These are phyloP conservation scores for Simplicillium aogashimaense DNA, from an alignment of 2,329 filamentous ascomycete species.

Conservation along the genomic window DNA sequence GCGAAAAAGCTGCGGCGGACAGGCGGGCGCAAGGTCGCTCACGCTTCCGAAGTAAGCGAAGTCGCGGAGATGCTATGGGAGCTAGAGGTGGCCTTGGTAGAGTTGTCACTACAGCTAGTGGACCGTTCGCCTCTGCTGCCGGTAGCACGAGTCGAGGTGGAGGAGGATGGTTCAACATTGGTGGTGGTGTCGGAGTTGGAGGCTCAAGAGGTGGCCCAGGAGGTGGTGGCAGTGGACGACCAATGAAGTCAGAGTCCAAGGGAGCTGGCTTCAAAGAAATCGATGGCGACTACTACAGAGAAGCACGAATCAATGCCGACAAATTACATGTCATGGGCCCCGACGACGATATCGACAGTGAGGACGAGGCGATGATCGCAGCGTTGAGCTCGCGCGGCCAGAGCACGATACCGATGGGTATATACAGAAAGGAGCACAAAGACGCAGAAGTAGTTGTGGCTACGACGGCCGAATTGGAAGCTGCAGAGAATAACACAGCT, in stretches of 20 bases:
- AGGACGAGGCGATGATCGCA: slow-evolving; percentile 30
- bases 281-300: slow-evolving; percentile 19
- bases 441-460: slow-evolving; percentile 43
- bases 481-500: slow-evolving; percentile 34
- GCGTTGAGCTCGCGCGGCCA: slow-evolving; percentile 19
- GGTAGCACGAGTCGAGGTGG: slow-evolving; percentile 2
- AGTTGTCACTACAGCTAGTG: slow-evolving; percentile 24
- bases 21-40: slow-evolving; percentile 25
- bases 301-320: slow-evolving; percentile 46
- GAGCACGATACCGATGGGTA: slow-evolving; percentile 42
- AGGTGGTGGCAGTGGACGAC: slow-evolving; percentile 15
- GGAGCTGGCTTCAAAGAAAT: slow-evolving; percentile 25
- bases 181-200: slow-evolving; percentile 16
- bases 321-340: slow-evolving; percentile 35
- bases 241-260: slow-evolving; percentile 24
- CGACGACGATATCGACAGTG: slow-evolving; percentile 33
- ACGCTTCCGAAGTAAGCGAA: slow-evolving; percentile 29
- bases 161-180: slow-evolving; percentile 4
- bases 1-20: slow-evolving; percentile 28
- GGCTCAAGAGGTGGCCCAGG: slow-evolving; percentile 15
- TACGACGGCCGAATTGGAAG: slow-evolving; percentile 47
- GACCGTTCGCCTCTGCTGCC: slow-evolving; percentile 21
- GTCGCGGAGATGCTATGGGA: slow-evolving; percentile 34
- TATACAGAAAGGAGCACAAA: slow-evolving; percentile 43
- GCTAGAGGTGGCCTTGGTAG: slow-evolving; percentile 26